Conservation (phyloP, 1,284 basidiomycete genomes). For the Ustilago esculenta region DNA sequence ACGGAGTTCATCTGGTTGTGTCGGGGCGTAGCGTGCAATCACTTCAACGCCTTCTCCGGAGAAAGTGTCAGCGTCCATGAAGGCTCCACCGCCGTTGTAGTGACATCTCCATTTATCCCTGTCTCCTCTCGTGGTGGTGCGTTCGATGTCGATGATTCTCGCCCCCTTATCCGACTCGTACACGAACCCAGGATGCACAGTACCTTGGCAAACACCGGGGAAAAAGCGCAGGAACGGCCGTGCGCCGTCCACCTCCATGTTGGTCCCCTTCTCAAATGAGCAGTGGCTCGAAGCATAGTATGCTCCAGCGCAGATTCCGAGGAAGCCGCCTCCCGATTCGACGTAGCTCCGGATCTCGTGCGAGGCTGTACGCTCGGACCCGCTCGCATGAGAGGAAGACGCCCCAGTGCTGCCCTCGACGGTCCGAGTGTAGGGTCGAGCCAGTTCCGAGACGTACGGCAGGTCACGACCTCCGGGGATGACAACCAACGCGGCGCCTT, state of each 20-base stretch:
- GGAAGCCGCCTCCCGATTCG: constrained; percentile 74
- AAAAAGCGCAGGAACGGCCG: constrained; percentile 73
- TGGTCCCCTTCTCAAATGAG: constrained; percentile 71
- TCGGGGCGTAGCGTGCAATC: constrained; percentile 68
- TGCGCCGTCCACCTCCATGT: constrained; percentile 70
- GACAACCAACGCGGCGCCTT: constrained; percentile 49
- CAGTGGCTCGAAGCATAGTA: constrained; percentile 71
- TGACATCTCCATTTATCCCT: constrained; percentile 64
- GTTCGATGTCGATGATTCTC: constrained; percentile 65
- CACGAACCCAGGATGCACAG: constrained; percentile 73
- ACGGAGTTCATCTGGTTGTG: constrained; percentile 34
- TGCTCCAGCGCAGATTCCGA: constrained; percentile 76
- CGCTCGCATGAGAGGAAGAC: constrained; percentile 1
- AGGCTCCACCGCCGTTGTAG: constrained; percentile 73
- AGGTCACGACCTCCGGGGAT: constrained; percentile 59
- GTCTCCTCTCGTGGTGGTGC: constrained; percentile 12
- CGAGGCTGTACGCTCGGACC: constrained; percentile 12
- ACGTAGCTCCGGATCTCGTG: constrained; percentile 74
- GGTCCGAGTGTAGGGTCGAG: constrained; percentile 19
- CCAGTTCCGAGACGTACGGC: constrained; percentile 52
- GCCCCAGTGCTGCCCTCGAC: constrained; percentile 4
- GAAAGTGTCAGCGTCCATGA: constrained; percentile 66
- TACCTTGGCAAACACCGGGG: constrained; percentile 72
- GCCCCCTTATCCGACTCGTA: constrained; percentile 71
- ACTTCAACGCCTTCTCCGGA: constrained; percentile 61